Evolutionary conservation across 306 rosid species (phyloP), one percentile per base, ranked within the genome.

Genomic region (Acacia acuminata): DNA sequence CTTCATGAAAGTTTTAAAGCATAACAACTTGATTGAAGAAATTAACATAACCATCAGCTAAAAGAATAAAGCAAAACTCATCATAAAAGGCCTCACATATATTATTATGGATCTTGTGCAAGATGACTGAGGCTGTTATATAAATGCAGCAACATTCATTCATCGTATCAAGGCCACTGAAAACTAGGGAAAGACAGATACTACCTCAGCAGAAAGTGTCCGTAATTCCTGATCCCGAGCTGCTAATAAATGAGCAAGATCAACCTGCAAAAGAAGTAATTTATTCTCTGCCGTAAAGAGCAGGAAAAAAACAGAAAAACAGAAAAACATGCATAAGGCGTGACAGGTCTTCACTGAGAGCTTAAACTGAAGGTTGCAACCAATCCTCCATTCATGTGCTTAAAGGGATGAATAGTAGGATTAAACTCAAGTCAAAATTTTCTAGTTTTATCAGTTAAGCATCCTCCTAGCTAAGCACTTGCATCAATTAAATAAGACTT

Each of bases 191-290:
- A 44, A 24, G 79, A 65, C 58, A 69, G 73, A 42, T 80, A 80
- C 72, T 91, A 96, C 98, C 98, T 96, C 99, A 8, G 99, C 99
- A 24, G 97, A 89, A 79, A 94, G 91, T 4, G 99, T 94, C 81
- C 99, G 87, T 68, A 96, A 84, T 87, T 96, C 99, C 85, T 96
- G 99, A 88, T 96, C 99, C 82, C 98, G 98, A 51, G 94, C 97
- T 60, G 99, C 98, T 80, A 96, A 86, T 76, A 96, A 83, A 83
- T 96, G 99, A 70, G 98, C 99, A 76, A 96, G 98, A 88, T 96
- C 99, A 91, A 96, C 99, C 99, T 96, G 94, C 40, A 89, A 81
- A 44, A 76, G 64, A 76, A 78, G 51, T 40, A 77, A 90, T 58
- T 71, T 44, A 66, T 27, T 71, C 42, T 70, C 34, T 4, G 16